phyloP scores from a whole-genome alignment of 2,329 filamentous ascomycete genomes.

The Myriosclerotinia scirpicola region DNA sequence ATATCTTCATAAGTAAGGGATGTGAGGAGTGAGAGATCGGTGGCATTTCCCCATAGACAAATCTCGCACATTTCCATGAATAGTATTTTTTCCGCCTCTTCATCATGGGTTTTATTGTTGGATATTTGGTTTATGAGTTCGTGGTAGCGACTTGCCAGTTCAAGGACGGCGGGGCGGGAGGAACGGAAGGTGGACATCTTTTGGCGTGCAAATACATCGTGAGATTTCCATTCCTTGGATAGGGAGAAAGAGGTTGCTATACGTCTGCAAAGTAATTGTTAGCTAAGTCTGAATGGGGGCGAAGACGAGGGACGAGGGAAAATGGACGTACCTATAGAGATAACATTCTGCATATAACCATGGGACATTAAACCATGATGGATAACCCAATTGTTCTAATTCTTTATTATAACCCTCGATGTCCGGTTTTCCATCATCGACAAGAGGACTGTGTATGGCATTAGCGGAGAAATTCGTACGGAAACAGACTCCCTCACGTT shows the following conservation, averaged over 20 bases:
- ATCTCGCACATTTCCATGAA: conserved; percentile 96
- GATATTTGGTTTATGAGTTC: conserved; percentile 69
- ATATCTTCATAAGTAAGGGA: conserved; percentile 93
- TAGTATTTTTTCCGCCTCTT: conserved; percentile 71
- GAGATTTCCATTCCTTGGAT: conserved; percentile 80
- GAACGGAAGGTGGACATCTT: conserved; percentile 92
- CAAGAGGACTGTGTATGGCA: conserved; percentile 46
- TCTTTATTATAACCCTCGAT: conserved; percentile 84
- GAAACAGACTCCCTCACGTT: conserved; percentile 55
- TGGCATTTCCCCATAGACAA: conserved; percentile 96
- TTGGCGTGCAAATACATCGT: conserved; percentile 86
- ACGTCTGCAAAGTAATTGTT: conserved; percentile 55
- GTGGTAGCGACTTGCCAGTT: conserved; percentile 77
- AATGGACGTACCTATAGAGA: conserved; percentile 62
- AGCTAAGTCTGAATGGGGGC: neutral
- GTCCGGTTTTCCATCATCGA: conserved; percentile 46
- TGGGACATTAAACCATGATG: conserved; percentile 78
- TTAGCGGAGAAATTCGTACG: conserved; percentile 50
- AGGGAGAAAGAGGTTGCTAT: conserved; percentile 75
- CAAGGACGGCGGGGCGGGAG: conserved; percentile 80
- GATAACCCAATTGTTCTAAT: conserved; percentile 68
- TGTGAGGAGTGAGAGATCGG: conserved; percentile 86
- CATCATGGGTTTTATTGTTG: conserved; percentile 45
- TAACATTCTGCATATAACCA: conserved; percentile 97
- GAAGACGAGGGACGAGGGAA: neutral